phyloP scores from a whole-genome alignment of 192 early-diverging fungal genomes.

The Geranomyces michiganensis region DNA sequence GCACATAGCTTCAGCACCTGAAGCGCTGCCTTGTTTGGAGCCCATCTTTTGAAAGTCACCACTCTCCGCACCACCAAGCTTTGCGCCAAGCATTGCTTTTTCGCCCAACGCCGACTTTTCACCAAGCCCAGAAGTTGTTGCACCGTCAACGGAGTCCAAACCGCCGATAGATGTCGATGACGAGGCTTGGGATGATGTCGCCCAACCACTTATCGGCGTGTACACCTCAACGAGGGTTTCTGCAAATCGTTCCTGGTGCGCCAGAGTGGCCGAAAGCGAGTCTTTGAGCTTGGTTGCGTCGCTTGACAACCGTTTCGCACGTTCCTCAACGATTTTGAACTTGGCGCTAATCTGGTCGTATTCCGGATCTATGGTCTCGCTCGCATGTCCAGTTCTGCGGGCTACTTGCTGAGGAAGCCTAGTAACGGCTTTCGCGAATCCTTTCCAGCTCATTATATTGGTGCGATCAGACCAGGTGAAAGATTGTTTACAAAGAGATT shows the following conservation, averaged over 20 bases:
- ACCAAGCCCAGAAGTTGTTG: too few species aligned
- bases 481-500: too few species aligned
- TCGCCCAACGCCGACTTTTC: too few species aligned
- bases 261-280: constrained; percentile 53
- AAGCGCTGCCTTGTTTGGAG: too few species aligned
- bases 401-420: constrained; percentile 77
- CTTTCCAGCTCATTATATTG: constrained; percentile 74
- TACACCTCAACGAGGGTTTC: constrained; percentile 60
- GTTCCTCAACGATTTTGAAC: constrained; percentile 63
- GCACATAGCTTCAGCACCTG: too few species aligned
- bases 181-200: too few species aligned
- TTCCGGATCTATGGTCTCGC: constrained; percentile 65
- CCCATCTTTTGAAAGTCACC: too few species aligned
- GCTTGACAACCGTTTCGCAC: constrained; percentile 57
- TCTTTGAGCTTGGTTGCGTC: constrained; percentile 72
- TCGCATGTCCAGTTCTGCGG: constrained; percentile 58
- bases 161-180: too few species aligned
- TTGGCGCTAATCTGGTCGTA: constrained; percentile 64
- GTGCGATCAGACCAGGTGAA: too few species aligned
- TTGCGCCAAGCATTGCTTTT: too few species aligned
- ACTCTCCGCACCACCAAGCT: too few species aligned
- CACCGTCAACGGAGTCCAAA: too few species aligned
- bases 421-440: constrained; percentile 77
- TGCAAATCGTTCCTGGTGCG: constrained; percentile 61
- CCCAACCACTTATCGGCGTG: constrained; percentile 33